Evolutionary conservation across 176 grass and related monocot genomes (phyloP).

Genomic region (Typha latifolia): DNA sequence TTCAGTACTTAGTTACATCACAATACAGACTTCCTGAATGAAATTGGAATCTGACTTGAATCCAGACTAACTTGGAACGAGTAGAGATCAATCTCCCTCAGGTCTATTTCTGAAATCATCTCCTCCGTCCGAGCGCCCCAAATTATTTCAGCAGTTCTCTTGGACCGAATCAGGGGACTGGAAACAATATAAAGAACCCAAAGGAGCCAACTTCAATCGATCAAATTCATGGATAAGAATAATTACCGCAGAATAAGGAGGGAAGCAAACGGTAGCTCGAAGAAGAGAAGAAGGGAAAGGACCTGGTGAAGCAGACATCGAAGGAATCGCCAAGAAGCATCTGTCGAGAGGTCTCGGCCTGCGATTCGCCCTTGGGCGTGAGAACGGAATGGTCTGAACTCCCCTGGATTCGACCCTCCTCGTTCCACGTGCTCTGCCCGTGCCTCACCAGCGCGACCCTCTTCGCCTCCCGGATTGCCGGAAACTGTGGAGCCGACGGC

Average conservation of each 20-base stretch:
- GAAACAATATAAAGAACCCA: constrained; percentile 15
- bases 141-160: constrained; percentile 86
- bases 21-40: background rate
- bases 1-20: background rate
- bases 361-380: constrained; percentile 76
- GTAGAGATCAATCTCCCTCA: constrained; percentile 94
- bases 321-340: constrained; percentile 83
- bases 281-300: background rate
- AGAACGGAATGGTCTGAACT: constrained; percentile 81
- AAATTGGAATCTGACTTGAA: background rate
- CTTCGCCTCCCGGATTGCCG: constrained; percentile 47
- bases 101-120: constrained; percentile 56
- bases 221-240: background rate
- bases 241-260: too few relatives aligned
- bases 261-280: background rate
- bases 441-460: constrained; percentile 90
- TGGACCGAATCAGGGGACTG: constrained; percentile 62
- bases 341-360: constrained; percentile 77
- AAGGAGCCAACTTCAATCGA: constrained; percentile 3
- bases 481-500: constrained; percentile 9
- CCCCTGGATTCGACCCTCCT: constrained; percentile 87
- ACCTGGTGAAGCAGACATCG: constrained; percentile 89
- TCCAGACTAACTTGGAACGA: constrained; percentile 59
- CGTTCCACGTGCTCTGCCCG: constrained; percentile 99
- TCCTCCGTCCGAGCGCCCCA: constrained; percentile 42